A percentile compares a stretch with the other conserved stretches of the same genome.
phyloP scores from a whole-genome alignment of 305 asterid species.

The Fraxinus baroniana region DNA sequence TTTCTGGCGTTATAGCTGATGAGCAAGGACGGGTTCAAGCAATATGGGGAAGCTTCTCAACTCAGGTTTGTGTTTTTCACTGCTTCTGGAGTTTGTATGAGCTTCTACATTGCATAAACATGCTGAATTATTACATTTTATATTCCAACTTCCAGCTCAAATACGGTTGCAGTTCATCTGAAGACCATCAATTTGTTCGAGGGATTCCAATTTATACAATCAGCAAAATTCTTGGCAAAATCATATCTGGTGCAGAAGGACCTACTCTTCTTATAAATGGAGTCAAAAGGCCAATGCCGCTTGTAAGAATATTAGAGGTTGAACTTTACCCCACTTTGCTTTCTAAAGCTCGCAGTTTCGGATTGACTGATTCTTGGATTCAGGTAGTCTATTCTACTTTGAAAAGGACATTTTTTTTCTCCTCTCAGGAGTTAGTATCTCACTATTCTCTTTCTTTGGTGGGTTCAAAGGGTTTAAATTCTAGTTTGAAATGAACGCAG shows the following conservation, averaged over 20 bases:
- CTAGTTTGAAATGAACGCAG: constrained; percentile 1
- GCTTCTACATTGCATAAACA: constrained; percentile 21
- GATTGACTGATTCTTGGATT: constrained; percentile 91
- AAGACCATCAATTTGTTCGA: constrained; percentile 97
- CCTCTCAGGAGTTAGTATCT: constrained; percentile 15
- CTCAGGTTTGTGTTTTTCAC: constrained; percentile 63
- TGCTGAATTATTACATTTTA: constrained; percentile 26
- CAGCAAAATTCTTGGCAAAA: constrained; percentile 73
- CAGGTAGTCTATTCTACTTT: constrained; percentile 48
- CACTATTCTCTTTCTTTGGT: background rate
- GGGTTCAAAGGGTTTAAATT: background rate
- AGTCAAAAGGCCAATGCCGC: constrained; percentile 88
- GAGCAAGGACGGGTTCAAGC: constrained; percentile 95
- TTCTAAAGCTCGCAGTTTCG: constrained; percentile 99
- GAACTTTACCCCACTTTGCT: constrained; percentile 96
- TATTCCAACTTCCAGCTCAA: constrained; percentile 60
- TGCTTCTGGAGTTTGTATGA: constrained; percentile 28
- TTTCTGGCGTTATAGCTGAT: constrained; percentile 96
- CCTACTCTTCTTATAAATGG: constrained; percentile 77
- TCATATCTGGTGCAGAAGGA: constrained; percentile 60
- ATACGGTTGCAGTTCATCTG: constrained; percentile 75
- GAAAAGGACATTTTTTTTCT: constrained; percentile 17
- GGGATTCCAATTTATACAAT: constrained; percentile 83
- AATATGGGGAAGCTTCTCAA: constrained; percentile 36
- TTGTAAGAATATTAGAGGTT: constrained; percentile 78